These are phyloP conservation scores for Cercospora sp. DNA, from an alignment of 2,329 filamentous ascomycete genomes.

Conservation along the genomic window DNA sequence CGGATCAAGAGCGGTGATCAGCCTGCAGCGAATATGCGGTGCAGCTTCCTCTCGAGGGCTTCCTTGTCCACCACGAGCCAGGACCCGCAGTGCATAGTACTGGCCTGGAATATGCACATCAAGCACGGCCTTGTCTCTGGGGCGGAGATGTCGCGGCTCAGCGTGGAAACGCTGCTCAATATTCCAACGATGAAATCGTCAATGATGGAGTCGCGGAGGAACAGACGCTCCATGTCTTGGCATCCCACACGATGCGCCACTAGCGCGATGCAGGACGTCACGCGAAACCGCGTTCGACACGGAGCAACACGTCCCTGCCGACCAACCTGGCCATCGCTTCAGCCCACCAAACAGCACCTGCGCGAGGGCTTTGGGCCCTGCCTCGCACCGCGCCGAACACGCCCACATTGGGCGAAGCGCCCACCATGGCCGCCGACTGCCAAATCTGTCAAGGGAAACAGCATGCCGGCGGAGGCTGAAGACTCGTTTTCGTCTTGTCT, in stretches of 20 bases:
- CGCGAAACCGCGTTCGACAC: slow-evolving; percentile 16
- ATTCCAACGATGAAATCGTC: background rate
- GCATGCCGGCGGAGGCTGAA: slow-evolving; percentile 1
- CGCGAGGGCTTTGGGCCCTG: background rate
- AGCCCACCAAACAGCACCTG: background rate
- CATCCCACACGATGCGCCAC: background rate
- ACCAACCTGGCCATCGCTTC: background rate
- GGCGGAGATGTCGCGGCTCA: background rate
- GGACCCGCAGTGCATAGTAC: background rate
- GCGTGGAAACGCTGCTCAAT: background rate
- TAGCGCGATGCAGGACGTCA: background rate
- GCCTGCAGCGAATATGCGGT: background rate
- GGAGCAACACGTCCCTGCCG: slow-evolving; percentile 9
- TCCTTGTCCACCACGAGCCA: background rate
- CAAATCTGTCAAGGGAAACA: slow-evolving; percentile 17
- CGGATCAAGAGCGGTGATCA: background rate
- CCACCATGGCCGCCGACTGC: slow-evolving; percentile 1
- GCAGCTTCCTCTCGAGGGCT: background rate
- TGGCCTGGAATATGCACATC: background rate
- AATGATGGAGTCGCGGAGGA: background rate
- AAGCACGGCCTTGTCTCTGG: background rate
- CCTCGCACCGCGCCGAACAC: background rate
- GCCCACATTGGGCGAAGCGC: background rate
- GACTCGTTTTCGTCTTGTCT: background rate
- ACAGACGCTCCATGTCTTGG: background rate